Evolutionary conservation across 805 yeast species (phyloP).

Genomic region (Kluyveromyces nonfermentans): DNA sequence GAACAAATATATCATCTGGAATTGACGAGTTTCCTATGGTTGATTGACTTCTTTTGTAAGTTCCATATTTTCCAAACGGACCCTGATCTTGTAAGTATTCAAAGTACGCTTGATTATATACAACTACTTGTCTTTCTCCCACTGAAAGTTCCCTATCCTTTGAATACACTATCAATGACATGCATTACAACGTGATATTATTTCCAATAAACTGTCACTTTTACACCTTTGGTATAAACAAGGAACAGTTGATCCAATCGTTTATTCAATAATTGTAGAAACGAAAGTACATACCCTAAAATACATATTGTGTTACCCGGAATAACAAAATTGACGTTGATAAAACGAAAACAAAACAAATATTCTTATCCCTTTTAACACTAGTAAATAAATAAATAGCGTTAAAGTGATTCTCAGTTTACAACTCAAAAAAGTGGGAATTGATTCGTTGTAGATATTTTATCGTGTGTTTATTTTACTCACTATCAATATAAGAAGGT

Average conservation of each 20-base stretch:
- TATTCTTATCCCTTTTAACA: no score
- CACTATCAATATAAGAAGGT: neutral
- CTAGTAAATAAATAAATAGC: no score
- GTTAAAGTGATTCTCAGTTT: no score
- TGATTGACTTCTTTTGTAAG: neutral
- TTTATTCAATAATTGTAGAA: no score
- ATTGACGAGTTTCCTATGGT: slow-evolving; percentile 13
- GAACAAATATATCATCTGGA: slow-evolving; percentile 57
- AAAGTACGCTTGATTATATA: slow-evolving; percentile 3
- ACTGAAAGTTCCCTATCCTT: neutral
- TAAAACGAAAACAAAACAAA: no score
- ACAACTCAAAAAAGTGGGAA: no score
- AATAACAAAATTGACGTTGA: no score
- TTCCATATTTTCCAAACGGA: neutral
- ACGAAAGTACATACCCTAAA: no score
- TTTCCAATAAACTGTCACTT: no score
- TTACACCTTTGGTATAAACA: no score
- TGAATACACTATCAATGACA: slow-evolving; percentile 3
- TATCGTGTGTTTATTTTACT: neutral
- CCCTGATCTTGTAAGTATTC: slow-evolving; percentile 2
- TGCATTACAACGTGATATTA: neutral
- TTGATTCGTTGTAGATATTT: neutral
- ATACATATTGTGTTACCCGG: no score
- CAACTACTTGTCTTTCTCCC: slow-evolving; percentile 1
- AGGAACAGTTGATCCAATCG: no score